Conservation (phyloP, 2,329 filamentous ascomycete species). For the Colletotrichum eleusines region DNA sequence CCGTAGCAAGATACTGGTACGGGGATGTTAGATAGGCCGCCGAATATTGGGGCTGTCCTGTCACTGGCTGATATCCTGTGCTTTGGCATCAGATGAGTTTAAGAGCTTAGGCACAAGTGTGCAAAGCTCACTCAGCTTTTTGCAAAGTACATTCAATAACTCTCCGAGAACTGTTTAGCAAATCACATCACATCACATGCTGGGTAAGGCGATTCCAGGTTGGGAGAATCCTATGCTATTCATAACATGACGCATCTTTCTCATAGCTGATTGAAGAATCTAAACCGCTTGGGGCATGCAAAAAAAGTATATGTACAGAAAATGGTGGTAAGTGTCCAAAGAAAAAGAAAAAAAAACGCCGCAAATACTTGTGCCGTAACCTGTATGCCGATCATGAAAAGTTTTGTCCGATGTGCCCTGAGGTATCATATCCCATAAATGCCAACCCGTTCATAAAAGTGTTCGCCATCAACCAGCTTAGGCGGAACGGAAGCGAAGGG, state of each 20-base stretch:
- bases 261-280: background rate
- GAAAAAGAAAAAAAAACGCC: constrained; percentile 26
- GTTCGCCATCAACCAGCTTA: constrained; percentile 39
- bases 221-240: constrained; percentile 17
- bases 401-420: constrained; percentile 12
- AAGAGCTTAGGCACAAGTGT: background rate
- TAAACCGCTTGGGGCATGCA: too few relatives aligned
- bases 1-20: too few relatives aligned
- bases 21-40: constrained; percentile 9
- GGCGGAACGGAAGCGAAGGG: constrained; percentile 40
- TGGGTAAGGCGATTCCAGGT: too few relatives aligned
- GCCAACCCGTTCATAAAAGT: constrained; percentile 30
- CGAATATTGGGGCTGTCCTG: background rate
- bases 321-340: constrained; percentile 29
- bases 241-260: background rate
- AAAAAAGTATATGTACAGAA: constrained; percentile 36
- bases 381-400: constrained; percentile 29
- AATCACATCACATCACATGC: background rate
- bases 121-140: constrained; percentile 8
- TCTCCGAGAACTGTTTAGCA: background rate
- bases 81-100: constrained; percentile 11
- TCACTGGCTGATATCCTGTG: background rate
- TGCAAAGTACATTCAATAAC: background rate
- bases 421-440: constrained; percentile 41
- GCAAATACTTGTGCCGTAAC: background rate